Evolutionary conservation across 2,329 filamentous ascomycete species (phyloP).

Genomic region (Alternaria viburni): DNA sequence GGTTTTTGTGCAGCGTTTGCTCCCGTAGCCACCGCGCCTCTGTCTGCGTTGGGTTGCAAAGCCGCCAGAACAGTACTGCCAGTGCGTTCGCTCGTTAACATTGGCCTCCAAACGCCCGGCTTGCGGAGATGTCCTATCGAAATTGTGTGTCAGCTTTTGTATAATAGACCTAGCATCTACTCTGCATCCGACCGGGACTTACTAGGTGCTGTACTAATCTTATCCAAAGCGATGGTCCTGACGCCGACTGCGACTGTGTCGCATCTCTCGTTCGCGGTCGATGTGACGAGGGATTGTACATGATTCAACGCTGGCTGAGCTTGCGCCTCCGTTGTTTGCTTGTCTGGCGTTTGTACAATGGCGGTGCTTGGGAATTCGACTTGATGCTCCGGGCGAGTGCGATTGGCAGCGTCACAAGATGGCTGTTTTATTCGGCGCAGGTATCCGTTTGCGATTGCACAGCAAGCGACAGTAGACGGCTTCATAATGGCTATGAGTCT

Average conservation of each 20-base stretch:
- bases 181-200: not conserved
- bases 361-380: conserved; percentile 2
- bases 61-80: conserved; percentile 8
- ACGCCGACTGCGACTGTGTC: not conserved
- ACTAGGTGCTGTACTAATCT: not conserved
- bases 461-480: conserved; percentile 12
- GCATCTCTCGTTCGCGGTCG: not conserved
- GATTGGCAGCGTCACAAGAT: not conserved
- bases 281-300: not conserved
- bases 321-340: not conserved
- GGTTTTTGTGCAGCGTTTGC: not conserved
- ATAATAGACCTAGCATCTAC: not conserved
- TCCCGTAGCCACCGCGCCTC: not conserved
- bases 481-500: conserved; percentile 20
- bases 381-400: not conserved
- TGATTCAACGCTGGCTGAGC: not conserved
- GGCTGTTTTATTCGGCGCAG: conserved; percentile 14
- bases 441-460: conserved; percentile 17
- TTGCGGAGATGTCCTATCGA: conserved; percentile 1
- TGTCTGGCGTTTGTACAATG: not conserved
- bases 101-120: conserved; percentile 4
- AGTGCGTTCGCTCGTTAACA: not conserved
- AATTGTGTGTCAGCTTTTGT: not conserved
- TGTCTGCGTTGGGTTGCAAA: conserved; percentile 4
- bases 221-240: not conserved